These are phyloP conservation scores for Trichoderma semiorbis DNA, from an alignment of 2,329 filamentous ascomycete genomes.

Conservation along the genomic window DNA sequence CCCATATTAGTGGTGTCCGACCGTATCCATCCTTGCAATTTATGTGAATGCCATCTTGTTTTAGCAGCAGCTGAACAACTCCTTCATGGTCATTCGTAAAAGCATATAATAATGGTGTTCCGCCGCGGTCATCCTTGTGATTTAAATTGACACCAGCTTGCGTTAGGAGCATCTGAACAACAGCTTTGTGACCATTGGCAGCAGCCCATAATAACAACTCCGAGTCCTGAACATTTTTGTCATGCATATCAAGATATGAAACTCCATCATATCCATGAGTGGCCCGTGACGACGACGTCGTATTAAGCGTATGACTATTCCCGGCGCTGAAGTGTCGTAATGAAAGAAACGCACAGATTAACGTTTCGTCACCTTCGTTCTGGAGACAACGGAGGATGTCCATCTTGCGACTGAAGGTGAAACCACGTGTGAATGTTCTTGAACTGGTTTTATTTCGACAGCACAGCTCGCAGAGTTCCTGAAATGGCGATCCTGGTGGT, in stretches of 20 bases:
- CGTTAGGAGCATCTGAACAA: background rate
- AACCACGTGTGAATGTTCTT: background rate
- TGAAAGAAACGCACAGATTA: background rate
- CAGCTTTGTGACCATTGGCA: background rate
- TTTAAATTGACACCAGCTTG: background rate
- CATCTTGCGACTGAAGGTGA: background rate
- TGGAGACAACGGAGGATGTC: background rate
- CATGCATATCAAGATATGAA: background rate
- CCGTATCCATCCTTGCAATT: too few relatives aligned
- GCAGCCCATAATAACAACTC: background rate
- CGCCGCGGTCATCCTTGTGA: accelerated
- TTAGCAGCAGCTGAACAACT: background rate
- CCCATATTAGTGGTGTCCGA: background rate
- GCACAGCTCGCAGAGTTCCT: background rate
- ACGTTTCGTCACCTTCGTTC: background rate
- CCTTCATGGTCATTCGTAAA: accelerated
- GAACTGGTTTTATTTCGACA: background rate
- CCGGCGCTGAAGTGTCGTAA: too few relatives aligned
- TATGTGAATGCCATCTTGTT: background rate
- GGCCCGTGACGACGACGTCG: too few relatives aligned
- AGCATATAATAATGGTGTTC: background rate
- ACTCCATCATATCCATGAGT: background rate
- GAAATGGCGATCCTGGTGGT: background rate
- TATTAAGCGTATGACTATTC: too few relatives aligned
- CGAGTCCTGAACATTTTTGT: accelerated